phyloP scores from a whole-genome alignment of 805 yeast genomes.

The Metschnikowia santaceciliae region DNA sequence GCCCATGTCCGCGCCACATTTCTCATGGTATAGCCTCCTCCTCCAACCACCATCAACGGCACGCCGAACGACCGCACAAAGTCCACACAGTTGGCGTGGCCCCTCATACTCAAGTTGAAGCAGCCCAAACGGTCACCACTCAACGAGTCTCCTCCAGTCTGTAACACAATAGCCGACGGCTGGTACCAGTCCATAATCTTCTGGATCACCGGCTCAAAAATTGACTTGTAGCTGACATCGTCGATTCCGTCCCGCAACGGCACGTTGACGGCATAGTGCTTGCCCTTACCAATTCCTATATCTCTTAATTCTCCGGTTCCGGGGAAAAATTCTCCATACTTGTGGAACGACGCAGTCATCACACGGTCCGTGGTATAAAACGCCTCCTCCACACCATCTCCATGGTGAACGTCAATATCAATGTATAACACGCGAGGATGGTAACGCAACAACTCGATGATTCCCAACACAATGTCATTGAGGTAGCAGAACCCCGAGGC shows the following conservation, averaged over 20 bases:
- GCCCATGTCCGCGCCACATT: slow-evolving; percentile 96
- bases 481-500: slow-evolving; percentile 91
- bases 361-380: slow-evolving; percentile 89
- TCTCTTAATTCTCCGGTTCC: slow-evolving; percentile 88
- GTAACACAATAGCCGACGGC: slow-evolving; percentile 95
- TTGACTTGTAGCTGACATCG: slow-evolving; percentile 77
- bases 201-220: slow-evolving; percentile 84
- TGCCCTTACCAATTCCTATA: slow-evolving; percentile 80
- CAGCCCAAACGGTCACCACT: slow-evolving; percentile 96
- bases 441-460: slow-evolving; percentile 70
- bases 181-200: slow-evolving; percentile 80
- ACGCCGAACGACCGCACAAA: slow-evolving; percentile 81
- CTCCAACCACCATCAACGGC: slow-evolving; percentile 92
- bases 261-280: slow-evolving; percentile 78
- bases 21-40: slow-evolving; percentile 98
- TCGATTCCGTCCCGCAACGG: slow-evolving; percentile 93
- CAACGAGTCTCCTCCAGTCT: slow-evolving; percentile 97
- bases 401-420: slow-evolving; percentile 90
- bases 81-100: slow-evolving; percentile 94
- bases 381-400: slow-evolving; percentile 95
- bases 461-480: slow-evolving; percentile 85
- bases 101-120: slow-evolving; percentile 87
- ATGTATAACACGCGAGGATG: slow-evolving; percentile 85
- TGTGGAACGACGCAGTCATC: slow-evolving; percentile 87
- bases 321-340: slow-evolving; percentile 90